A percentile compares a stretch with the other conserved stretches of the same genome.
Conservation (phyloP, 257 asterid species). For the Jacaranda mimosifolia region DNA sequence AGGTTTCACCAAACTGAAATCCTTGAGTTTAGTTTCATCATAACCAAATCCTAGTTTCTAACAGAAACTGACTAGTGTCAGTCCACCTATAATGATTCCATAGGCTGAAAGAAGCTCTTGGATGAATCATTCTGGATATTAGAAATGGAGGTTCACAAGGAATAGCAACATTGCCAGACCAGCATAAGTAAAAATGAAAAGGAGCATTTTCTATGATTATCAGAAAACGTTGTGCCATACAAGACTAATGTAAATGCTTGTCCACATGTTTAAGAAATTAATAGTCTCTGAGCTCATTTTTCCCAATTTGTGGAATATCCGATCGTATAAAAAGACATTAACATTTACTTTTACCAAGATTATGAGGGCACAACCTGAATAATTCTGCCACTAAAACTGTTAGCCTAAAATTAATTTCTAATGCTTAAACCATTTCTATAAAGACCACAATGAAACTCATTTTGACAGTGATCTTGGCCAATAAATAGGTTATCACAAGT, state of each 20-base stretch:
- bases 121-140: no score
- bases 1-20: not conserved
- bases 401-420: not conserved
- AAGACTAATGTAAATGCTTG: no score
- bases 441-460: not conserved
- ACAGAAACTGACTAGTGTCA: no score
- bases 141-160: no score
- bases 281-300: not conserved
- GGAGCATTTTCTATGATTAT: not conserved
- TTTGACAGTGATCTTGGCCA: not conserved
- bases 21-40: not conserved
- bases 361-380: not conserved
- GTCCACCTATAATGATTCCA: no score
- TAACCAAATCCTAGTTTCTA: no score
- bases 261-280: not conserved
- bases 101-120: no score
- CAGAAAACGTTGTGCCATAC: not conserved
- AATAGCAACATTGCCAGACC: no score
- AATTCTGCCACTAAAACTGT: not conserved
- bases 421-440: not conserved
- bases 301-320: not conserved
- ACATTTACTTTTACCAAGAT: conserved; percentile 1
- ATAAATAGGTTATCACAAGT: not conserved
- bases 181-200: no score
- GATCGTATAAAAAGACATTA: not conserved